phyloP scores from a whole-genome alignment of 805 yeast genomes.

The Candida chauliodis region DNA sequence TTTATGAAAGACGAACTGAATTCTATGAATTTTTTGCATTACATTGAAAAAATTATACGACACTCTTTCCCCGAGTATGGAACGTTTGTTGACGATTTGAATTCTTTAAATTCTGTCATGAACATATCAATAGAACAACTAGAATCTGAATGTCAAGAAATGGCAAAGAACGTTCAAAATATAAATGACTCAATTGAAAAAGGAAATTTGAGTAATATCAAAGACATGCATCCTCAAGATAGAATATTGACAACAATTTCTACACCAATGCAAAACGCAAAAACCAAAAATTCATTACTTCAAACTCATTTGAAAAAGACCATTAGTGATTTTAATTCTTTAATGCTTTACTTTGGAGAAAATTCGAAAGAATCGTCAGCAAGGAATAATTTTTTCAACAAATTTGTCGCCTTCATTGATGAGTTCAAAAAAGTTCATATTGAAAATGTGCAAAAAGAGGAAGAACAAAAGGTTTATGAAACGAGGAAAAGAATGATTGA shows the following conservation, averaged over 20 bases:
- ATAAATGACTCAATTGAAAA: slow-evolving; percentile 69
- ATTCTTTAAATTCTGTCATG: slow-evolving; percentile 55
- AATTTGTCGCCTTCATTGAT: slow-evolving; percentile 72
- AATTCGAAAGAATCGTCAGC: slow-evolving; percentile 68
- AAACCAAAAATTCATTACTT: slow-evolving; percentile 62
- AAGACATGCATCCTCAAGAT: slow-evolving; percentile 81
- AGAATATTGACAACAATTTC: slow-evolving; percentile 57
- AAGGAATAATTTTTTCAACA: slow-evolving; percentile 66
- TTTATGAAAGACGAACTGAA: slow-evolving; percentile 89
- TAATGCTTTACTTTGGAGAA: slow-evolving; percentile 90
- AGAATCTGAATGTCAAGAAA: slow-evolving; percentile 66
- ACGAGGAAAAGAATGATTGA: slow-evolving; percentile 33
- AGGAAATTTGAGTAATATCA: slow-evolving; percentile 82
- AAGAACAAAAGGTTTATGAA: slow-evolving; percentile 55
- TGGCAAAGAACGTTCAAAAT: slow-evolving; percentile 57
- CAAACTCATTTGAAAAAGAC: slow-evolving; percentile 62
- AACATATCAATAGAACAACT: slow-evolving; percentile 82
- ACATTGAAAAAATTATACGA: slow-evolving; percentile 86
- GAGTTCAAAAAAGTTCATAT: slow-evolving; percentile 78
- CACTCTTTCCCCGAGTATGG: slow-evolving; percentile 77
- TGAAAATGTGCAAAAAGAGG: slow-evolving; percentile 79
- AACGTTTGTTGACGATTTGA: slow-evolving; percentile 69
- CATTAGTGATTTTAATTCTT: slow-evolving; percentile 57
- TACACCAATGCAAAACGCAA: slow-evolving; percentile 72
- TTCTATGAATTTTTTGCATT: slow-evolving; percentile 84